Evolutionary conservation across 176 grass and related monocot genomes (phyloP).

Genomic region (Alloteropsis semialata): DNA sequence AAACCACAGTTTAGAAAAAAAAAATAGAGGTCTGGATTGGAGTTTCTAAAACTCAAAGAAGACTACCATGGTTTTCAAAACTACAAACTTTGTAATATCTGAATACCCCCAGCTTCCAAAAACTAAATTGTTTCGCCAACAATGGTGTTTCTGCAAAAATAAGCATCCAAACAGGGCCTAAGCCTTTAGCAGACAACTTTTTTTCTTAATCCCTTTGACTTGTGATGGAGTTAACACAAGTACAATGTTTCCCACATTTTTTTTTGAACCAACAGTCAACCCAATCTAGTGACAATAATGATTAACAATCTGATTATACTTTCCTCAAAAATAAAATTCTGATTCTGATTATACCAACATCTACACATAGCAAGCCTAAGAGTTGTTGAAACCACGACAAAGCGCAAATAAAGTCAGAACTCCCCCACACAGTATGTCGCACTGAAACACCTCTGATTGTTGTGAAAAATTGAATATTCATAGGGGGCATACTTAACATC

Average conservation of each 20-base stretch:
- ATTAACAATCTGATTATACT: background rate
- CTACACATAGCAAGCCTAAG: background rate
- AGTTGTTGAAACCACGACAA: background rate
- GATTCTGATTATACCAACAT: background rate
- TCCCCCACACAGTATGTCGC: background rate
- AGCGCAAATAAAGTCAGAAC: constrained; percentile 2
- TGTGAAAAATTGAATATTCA: background rate
- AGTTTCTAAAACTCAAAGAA: too few relatives aligned
- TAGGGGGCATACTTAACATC: background rate
- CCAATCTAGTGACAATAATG: background rate
- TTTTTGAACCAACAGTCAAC: background rate
- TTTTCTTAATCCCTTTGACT: background rate
- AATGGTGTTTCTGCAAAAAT: too few relatives aligned
- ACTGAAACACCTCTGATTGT: background rate
- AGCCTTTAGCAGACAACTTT: background rate
- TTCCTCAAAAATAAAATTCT: background rate
- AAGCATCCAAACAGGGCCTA: too few relatives aligned
- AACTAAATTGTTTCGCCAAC: too few relatives aligned
- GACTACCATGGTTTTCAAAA: too few relatives aligned
- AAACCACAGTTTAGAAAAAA: too few relatives aligned
- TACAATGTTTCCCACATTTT: constrained; percentile 2
- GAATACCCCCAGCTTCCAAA: too few relatives aligned
- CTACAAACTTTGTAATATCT: too few relatives aligned
- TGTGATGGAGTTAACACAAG: background rate
- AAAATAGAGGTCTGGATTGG: too few relatives aligned